Conservation (phyloP, 495 filamentous ascomycete genomes). For the Penicillium canariense region DNA sequence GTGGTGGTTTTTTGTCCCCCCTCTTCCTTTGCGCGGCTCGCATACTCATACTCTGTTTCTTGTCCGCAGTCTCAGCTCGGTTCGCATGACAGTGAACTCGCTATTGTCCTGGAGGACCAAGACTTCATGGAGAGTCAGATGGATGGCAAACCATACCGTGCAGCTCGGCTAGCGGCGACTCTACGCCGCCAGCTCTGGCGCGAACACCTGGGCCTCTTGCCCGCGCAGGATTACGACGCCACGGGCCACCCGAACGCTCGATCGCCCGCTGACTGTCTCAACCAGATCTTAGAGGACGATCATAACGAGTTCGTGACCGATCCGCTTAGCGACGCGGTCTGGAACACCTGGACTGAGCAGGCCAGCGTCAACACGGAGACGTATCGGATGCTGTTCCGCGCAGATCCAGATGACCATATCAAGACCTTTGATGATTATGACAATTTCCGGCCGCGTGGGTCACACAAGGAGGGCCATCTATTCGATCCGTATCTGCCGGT, state of each 20-base stretch:
- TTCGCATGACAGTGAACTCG: constrained; percentile 87
- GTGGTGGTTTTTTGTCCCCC: background rate
- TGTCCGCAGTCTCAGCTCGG: constrained; percentile 69
- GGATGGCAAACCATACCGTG: constrained; percentile 73
- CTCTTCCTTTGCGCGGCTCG: background rate
- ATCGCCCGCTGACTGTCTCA: constrained; percentile 71
- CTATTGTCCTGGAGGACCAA: constrained; percentile 87
- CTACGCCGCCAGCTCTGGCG: constrained; percentile 86
- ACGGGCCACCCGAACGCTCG: constrained; percentile 74
- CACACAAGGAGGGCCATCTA: constrained; percentile 77
- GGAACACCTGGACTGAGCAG: constrained; percentile 76
- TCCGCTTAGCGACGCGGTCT: constrained; percentile 74
- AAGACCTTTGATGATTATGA: constrained; percentile 89
- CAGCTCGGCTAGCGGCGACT: constrained; percentile 73
- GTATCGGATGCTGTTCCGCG: constrained; percentile 87
- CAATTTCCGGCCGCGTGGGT: constrained; percentile 62
- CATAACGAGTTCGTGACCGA: constrained; percentile 79
- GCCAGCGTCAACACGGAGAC: constrained; percentile 78
- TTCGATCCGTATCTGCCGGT: constrained; percentile 72
- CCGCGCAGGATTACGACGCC: constrained; percentile 69
- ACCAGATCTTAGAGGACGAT: constrained; percentile 60
- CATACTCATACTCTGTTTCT: constrained; percentile 2
- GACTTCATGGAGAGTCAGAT: constrained; percentile 69
- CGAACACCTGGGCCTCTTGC: constrained; percentile 84
- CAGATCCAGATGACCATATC: constrained; percentile 87